Evolutionary conservation across 2,329 filamentous ascomycete species (phyloP).

Genomic region (Ceratocystis lukuohia): DNA sequence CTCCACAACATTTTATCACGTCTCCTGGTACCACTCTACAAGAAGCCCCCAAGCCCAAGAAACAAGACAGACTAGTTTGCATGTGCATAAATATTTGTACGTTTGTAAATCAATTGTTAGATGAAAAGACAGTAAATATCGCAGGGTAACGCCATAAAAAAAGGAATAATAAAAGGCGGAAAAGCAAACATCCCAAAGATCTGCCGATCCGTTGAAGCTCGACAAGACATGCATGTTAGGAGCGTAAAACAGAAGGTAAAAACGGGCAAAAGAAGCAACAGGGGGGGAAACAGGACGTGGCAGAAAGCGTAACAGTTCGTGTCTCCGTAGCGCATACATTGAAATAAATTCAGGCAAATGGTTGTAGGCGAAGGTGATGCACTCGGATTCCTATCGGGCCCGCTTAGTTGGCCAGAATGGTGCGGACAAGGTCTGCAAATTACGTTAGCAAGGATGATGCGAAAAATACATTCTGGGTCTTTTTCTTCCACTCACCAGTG

Average conservation of each 20-base stretch:
- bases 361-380: conserved; percentile 6
- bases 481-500: conserved; percentile 50
- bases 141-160: conserved; percentile 4
- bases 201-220: neutral
- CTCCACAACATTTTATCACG: neutral
- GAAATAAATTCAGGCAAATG: conserved; percentile 7
- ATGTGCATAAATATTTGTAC: neutral
- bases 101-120: conserved; percentile 8
- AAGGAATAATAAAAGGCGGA: neutral
- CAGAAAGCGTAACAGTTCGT: conserved; percentile 19
- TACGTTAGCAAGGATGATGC: conserved; percentile 11
- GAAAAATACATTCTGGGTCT: neutral
- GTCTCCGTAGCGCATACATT: conserved; percentile 11
- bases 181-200: conserved; percentile 5
- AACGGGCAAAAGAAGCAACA: neutral
- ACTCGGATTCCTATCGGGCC: neutral
- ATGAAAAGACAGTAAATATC: conserved; percentile 3
- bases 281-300: neutral
- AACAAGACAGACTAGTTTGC: neutral
- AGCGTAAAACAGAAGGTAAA: conserved; percentile 5
- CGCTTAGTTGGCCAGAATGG: conserved; percentile 67
- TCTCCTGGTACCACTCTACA: neutral
- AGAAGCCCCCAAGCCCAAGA: neutral
- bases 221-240: neutral
- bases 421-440: conserved; percentile 60